Evolutionary conservation across 768 basidiomycete genomes (phyloP), one percentile per base, ranked within the genome.

Genomic region (Peribolospora baueri): DNA sequence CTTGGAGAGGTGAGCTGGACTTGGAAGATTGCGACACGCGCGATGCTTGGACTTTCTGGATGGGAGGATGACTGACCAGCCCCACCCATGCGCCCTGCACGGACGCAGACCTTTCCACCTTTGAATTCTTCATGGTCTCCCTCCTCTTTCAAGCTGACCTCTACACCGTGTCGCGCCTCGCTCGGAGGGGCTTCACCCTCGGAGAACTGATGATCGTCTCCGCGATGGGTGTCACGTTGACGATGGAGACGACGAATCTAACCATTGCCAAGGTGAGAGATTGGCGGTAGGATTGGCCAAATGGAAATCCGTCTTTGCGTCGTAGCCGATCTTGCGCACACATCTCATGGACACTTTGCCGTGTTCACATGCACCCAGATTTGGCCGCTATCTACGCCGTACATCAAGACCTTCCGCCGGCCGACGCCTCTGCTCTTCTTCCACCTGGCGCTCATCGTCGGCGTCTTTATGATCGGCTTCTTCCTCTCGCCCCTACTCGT

Each of bases 121-220:
- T 83, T 55, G 90, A 95, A 62, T 72, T 84, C 54, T 68, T 75
- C 10, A 69, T 81, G 36, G 75, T 76, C 42, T 78, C 85, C 2
- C 64, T 82, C 47, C 86, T 90, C 69, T 93, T 82, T 66, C 93
- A 95, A 65, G 81, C 88, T 64, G 78, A 85, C 52, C 71, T 97
- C 49, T 98, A 97, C 66, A 73, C 82, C 50, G 82, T 83, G 46
- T 74, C 93, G 46, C 76, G 93, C 36, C 73, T 98, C 48, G 90
- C 88, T 4, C 82, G 93, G 62, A 76, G 82, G n/a, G 84, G 84
- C 8, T 90, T 97, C 68, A 97, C 90, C 0, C 74, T 98, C 1
- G 93, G 93, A 41, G 93, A 98, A 66, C 74, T 97, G 13, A 82
- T 81, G 37, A 69, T 95, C 37, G 84, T 91, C 13, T 82, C 80